A percentile compares a stretch with the other conserved stretches of the same genome.
Conservation (phyloP, 202 grass and related monocot species). For the Sporobolus alterniflorus region DNA sequence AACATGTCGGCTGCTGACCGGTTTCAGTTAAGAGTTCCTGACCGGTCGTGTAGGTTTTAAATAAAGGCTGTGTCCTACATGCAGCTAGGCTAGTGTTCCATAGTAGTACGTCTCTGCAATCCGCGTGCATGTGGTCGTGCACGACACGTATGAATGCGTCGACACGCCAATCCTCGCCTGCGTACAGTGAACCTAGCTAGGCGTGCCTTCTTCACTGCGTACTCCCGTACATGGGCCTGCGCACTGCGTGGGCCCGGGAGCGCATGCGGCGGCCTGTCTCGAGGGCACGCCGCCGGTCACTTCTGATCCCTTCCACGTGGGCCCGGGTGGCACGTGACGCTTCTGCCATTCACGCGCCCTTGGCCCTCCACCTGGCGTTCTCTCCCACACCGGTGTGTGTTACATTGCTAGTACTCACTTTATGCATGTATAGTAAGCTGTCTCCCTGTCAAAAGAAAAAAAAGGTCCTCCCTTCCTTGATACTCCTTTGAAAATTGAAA, state of each 20-base stretch:
- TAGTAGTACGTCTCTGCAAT: conserved; percentile 20
- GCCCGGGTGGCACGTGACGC: background rate
- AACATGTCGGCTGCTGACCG: background rate
- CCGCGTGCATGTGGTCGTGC: background rate
- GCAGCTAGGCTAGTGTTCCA: background rate
- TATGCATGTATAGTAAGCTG: too few relatives aligned
- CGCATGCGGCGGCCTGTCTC: background rate
- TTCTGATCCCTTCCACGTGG: background rate
- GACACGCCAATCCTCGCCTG: background rate
- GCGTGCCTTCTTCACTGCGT: background rate
- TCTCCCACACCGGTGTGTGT: too few relatives aligned
- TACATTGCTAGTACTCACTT: too few relatives aligned
- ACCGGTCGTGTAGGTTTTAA: background rate
- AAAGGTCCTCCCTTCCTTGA: too few relatives aligned
- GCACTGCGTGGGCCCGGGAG: background rate
- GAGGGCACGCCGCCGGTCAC: background rate
- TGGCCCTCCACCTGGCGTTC: background rate
- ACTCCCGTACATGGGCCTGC: conserved; percentile 10
- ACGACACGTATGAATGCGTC: conserved; percentile 2
- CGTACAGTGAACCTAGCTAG: background rate
- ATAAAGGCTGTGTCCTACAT: background rate
- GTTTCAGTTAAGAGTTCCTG: background rate
- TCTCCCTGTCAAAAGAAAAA: too few relatives aligned
- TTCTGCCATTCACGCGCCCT: background rate
- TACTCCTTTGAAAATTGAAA: too few relatives aligned